Conservation (phyloP, 352 stramenopile species). For the Bremia lactucae region DNA sequence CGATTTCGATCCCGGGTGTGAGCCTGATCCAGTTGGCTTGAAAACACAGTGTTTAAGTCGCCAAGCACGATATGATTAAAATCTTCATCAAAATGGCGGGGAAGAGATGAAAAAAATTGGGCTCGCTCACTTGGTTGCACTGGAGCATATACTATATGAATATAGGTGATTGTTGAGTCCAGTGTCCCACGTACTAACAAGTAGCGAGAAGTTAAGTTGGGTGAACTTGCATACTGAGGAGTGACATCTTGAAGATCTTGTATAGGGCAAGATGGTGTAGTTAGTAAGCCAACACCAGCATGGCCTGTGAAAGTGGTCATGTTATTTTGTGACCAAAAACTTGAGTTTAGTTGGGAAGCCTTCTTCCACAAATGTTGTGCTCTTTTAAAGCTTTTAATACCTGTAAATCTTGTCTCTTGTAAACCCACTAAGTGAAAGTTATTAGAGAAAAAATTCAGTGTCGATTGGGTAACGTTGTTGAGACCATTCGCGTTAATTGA, state of each 20-base stretch:
- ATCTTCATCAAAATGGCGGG: background rate
- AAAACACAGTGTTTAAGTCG: no score
- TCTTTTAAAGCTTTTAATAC: background rate
- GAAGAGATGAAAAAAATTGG: background rate
- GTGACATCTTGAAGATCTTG: background rate
- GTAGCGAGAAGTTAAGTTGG: background rate
- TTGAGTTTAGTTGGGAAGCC: background rate
- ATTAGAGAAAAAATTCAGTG: background rate
- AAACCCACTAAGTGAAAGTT: background rate
- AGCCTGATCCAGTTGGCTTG: background rate
- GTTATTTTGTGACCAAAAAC: background rate
- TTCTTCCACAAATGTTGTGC: background rate
- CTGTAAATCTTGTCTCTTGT: background rate
- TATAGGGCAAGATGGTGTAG: background rate
- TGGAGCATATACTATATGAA: background rate
- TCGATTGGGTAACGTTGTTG: background rate
- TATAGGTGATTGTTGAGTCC: background rate
- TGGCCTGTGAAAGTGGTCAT: background rate
- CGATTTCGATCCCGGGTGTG: background rate
- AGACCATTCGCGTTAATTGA: background rate
- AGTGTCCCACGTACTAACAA: background rate
- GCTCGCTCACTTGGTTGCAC: background rate
- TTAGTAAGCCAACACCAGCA: background rate
- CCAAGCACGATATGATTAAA: background rate
- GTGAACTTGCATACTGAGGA: background rate